Evolutionary conservation across 2,329 filamentous ascomycete genomes (phyloP), one percentile per base, ranked within the genome.

Genomic region (Botrytis galanthina): DNA sequence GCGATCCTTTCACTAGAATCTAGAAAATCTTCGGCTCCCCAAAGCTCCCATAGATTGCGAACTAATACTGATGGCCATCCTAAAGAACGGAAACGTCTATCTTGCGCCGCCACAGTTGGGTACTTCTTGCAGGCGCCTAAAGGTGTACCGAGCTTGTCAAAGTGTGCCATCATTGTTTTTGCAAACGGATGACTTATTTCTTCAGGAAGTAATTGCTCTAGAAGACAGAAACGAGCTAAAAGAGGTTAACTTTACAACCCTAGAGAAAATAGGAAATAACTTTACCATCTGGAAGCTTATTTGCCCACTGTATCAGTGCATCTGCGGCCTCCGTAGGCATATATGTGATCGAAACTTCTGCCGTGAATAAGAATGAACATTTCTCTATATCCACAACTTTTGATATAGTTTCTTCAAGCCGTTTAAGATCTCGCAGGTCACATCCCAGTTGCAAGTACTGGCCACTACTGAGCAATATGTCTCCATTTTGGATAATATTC

Each of bases 271-370:
- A 14, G 10, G 4, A 42, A 7, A 39, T 18, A 54, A 48, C 10
- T 84, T 79, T 83, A 93, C 92, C 89, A 81, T 92, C 85, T 20
- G 89, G 87, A 68, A 97, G 84, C 18, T 84, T 88, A 72, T 89
- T 89, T n/a, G 92, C 91, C 94, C 94, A 98, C 69, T 86, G 81
- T 44, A 98, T 90, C 14, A 98, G 85, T 26, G 87, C 85, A 83
- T 97, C 91, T 9, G 94, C 90, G 59, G 89, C 90, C 35, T 87
- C 81, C 3, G 89, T 88, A 73, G 94, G 90, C 93, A 97, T 97
- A 79, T 97, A 97, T 0, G 94, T 96, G 59, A 97, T 89, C 5
- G 94, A 97, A 22, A 97, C 94, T 82, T 98, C 95, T 0, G 94
- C 94, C 39, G 94, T 87, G 78, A 96, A 97, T 37, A 98, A 84